Evolutionary conservation across 2,329 filamentous ascomycete species (phyloP), one percentile per base, ranked within the genome.

Genomic region (Penicillium sp.): DNA sequence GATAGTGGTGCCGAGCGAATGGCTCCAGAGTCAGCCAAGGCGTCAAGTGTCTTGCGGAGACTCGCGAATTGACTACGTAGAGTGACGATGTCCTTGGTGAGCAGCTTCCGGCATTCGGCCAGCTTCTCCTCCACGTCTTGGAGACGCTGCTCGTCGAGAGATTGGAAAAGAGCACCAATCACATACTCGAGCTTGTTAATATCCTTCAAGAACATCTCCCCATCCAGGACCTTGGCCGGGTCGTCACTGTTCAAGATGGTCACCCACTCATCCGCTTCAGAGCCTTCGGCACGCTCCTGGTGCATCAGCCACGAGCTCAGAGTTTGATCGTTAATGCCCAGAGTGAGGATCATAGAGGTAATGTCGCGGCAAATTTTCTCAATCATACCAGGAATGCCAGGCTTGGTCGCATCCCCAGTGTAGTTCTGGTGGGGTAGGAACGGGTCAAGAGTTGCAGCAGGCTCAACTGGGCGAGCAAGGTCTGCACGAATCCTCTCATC

Each of bases 271-370:
- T 85, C 78, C 53, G 83, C 80, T 51, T 79, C 75, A 43, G 81
- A 76, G 51, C 86, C 79, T 11, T 81, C 81, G 11, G 64, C 55
- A 4, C 66, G 64, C 58, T 76, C 66, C 60, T 81, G 77, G 56
- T 78, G 77, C 36, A 78, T 61, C 58, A 93, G 75, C 67, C 84
- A 88, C 0, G 82, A 79, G 19, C 81, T 75, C 43, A 89, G 68
- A 7, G 83, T 87, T 16, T 94, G 85, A 6, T 90, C 87, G 71
- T 98, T 98, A 51, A 97, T 83, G 10, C 94, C 94, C 41, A 98
- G 79, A 0, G 91, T 94, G 68, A 97, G 92, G 44, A 99, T 88
- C 95, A 98, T 99, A 13, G 90, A 90, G 74, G 82, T 82, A 62
- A 81, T 80, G 59, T 82, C 80, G 13, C 79, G 77, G 61, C 81